Conservation (phyloP, 108 stramenopile genomes). For the Cyclostephanos invisitatus region DNA sequence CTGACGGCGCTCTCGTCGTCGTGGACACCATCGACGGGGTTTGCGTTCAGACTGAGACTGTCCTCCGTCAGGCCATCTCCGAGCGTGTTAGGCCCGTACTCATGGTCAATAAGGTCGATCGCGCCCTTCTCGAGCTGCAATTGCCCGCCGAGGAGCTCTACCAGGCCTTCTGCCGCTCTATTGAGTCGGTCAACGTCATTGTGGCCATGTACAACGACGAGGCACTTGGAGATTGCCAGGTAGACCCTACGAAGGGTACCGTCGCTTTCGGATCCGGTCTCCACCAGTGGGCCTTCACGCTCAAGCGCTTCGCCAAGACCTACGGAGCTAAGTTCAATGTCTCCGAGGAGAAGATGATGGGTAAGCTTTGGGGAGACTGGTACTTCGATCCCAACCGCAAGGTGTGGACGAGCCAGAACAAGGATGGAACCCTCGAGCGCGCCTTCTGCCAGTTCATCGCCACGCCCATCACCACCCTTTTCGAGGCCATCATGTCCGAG, state of each 20-base stretch:
- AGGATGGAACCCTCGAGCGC: conserved; percentile 91
- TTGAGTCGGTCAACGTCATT: conserved; percentile 99
- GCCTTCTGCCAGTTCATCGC: conserved; percentile 99
- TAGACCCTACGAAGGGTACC: conserved; percentile 97
- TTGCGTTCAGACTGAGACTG: conserved; percentile 99
- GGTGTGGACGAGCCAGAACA: conserved; percentile 92
- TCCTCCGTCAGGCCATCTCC: conserved; percentile 98
- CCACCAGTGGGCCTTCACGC: conserved; percentile 99
- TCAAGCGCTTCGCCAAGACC: conserved; percentile 98
- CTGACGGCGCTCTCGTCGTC: conserved; percentile 99
- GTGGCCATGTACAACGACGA: conserved; percentile 99
- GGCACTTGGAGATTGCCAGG: conserved; percentile 95
- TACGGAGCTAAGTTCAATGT: conserved; percentile 99
- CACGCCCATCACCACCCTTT: conserved; percentile 97
- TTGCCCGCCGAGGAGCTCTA: conserved; percentile 99
- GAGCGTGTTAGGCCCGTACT: conserved; percentile 98
- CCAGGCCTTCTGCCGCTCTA: conserved; percentile 98
- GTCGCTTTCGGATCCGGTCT: conserved; percentile 99
- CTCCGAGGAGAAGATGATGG: conserved; percentile 97
- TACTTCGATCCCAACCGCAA: conserved; percentile 92
- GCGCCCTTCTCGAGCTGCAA: conserved; percentile 98
- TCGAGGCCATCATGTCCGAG: conserved; percentile 99
- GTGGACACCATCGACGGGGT: conserved; percentile 99
- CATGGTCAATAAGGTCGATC: conserved; percentile 99
- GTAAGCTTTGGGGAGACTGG: conserved; percentile 99